Conservation (phyloP, 1,284 basidiomycete species). For the Anthracocystis setariae region DNA sequence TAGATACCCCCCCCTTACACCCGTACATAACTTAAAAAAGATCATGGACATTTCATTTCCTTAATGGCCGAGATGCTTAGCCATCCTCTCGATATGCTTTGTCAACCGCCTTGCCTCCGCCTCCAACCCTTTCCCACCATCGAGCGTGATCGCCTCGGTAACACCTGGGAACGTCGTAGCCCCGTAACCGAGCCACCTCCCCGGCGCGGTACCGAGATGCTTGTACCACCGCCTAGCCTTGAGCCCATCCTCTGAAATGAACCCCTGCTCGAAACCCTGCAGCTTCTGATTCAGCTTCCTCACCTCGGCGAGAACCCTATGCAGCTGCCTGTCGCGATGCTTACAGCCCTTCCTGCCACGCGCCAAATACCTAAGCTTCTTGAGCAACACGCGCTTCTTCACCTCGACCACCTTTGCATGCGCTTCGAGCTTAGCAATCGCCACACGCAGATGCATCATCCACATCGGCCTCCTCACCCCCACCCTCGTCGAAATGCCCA, state of each 20-base stretch:
- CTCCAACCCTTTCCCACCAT: constrained; percentile 51
- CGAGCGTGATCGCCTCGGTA: constrained; percentile 73
- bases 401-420: constrained; percentile 28
- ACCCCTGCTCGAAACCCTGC: constrained; percentile 81
- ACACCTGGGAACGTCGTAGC: constrained; percentile 85
- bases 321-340: constrained; percentile 18
- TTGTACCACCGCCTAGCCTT: constrained; percentile 79
- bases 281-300: constrained; percentile 78
- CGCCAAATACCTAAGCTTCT: constrained; percentile 26
- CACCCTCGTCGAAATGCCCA: constrained; percentile 10
- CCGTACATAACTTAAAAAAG: background rate
- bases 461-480: constrained; percentile 16
- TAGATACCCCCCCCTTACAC: constrained; percentile 5
- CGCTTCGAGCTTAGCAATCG: constrained; percentile 27
- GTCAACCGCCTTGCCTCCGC: constrained; percentile 52
- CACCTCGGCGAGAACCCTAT: constrained; percentile 75
- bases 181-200: constrained; percentile 86
- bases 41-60: background rate
- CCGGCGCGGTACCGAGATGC: constrained; percentile 87
- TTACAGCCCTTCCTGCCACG: constrained; percentile 2
- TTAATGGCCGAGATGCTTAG: constrained; percentile 25
- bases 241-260: constrained; percentile 80
- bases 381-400: constrained; percentile 12
- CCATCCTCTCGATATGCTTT: constrained; percentile 29
- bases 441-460: constrained; percentile 19